Conservation (phyloP, 2,329 filamentous ascomycete genomes). For the Penicillium sp. region DNA sequence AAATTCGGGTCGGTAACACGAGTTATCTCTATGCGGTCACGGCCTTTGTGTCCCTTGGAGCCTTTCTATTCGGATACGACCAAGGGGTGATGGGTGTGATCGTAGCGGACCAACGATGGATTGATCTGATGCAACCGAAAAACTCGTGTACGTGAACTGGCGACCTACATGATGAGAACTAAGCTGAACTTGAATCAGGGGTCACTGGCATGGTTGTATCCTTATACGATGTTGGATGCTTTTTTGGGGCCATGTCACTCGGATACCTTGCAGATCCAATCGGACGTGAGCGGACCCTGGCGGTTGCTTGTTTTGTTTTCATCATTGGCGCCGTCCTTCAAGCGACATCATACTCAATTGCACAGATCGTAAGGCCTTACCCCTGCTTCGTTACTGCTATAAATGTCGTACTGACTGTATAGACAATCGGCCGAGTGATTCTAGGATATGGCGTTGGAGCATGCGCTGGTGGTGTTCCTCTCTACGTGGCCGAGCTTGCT, state of each 20-base stretch:
- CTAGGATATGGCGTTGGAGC: conserved; percentile 16
- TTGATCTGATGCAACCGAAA: conserved; percentile 18
- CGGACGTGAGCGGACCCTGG: conserved; percentile 21
- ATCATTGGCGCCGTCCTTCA: conserved; percentile 18
- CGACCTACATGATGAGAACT: too few relatives aligned
- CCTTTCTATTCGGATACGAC: conserved; percentile 21
- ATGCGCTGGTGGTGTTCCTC: conserved; percentile 18
- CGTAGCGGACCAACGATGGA: conserved; percentile 20
- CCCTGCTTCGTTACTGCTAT: too few relatives aligned
- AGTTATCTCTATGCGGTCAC: conserved; percentile 12
- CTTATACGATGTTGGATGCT: conserved; percentile 19
- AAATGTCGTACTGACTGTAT: not conserved
- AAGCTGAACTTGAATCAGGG: conserved; percentile 6
- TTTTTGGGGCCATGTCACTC: conserved; percentile 20
- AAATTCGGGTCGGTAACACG: conserved; percentile 1
- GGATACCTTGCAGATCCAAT: conserved; percentile 19
- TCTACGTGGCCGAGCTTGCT: conserved; percentile 22
- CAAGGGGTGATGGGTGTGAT: conserved; percentile 21
- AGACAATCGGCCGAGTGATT: conserved; percentile 16
- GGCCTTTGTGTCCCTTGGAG: conserved; percentile 19
- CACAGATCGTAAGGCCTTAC: conserved; percentile 18
- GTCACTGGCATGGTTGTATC: conserved; percentile 18
- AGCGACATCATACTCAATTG: conserved; percentile 16
- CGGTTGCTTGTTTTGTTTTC: conserved; percentile 18
- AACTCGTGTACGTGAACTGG: conserved; percentile 11